These are phyloP conservation scores for Colletotrichum graminicola DNA, from an alignment of 2,329 filamentous ascomycete genomes.

Conservation along the genomic window DNA sequence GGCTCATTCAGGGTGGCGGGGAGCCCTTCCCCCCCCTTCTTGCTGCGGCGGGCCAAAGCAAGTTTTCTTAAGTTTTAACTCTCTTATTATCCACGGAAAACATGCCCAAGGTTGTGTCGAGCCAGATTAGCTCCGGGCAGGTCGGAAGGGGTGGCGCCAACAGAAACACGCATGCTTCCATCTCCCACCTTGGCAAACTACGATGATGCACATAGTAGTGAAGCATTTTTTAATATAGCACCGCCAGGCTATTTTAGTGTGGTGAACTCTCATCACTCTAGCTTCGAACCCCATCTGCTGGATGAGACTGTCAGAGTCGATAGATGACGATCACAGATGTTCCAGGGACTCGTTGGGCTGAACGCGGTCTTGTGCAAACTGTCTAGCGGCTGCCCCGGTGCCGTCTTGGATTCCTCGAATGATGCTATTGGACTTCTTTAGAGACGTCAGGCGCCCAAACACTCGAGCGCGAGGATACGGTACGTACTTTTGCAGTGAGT, in stretches of 20 bases:
- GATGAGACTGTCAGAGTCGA: background rate
- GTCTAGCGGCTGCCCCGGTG: constrained; percentile 31
- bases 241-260: background rate
- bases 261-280: background rate
- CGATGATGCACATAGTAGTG: background rate
- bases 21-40: background rate
- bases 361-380: constrained; percentile 32
- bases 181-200: background rate
- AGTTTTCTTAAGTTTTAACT: too few species aligned
- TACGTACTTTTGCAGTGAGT: constrained; percentile 3
- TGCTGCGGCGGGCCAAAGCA: background rate
- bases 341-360: constrained; percentile 29
- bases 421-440: constrained; percentile 35
- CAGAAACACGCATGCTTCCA: constrained; percentile 19
- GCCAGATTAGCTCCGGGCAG: constrained; percentile 21
- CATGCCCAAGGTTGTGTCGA: background rate
- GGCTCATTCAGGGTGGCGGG: background rate
- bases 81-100: background rate
- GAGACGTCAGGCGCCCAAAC: constrained; percentile 16
- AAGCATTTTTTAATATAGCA: background rate
- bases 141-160: constrained; percentile 25
- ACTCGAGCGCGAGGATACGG: background rate
- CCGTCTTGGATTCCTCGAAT: constrained; percentile 38
- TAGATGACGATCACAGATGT: constrained; percentile 26
- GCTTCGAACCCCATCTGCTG: constrained; percentile 19